A percentile compares a stretch with the other conserved stretches of the same genome.
These are phyloP conservation scores for Monosporozyma solicola DNA, from an alignment of 805 yeast genomes.

Conservation along the genomic window DNA sequence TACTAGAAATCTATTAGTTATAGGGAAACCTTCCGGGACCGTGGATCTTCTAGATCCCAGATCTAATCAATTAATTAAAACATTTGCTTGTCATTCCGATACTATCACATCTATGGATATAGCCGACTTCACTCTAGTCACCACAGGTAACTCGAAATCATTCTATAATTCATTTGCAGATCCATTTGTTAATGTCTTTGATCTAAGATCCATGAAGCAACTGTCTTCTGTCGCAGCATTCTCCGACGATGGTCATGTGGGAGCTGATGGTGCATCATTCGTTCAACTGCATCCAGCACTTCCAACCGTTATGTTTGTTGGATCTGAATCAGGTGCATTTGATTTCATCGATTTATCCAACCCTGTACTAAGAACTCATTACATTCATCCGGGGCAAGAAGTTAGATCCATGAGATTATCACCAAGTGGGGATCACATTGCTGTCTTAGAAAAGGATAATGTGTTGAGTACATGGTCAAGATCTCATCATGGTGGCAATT, in stretches of 20 bases:
- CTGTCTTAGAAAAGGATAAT: conserved; percentile 57
- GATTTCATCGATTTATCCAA: conserved; percentile 79
- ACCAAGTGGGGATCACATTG: conserved; percentile 65
- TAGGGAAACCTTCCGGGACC: conserved; percentile 53
- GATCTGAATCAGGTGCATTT: conserved; percentile 70
- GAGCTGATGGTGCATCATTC: conserved; percentile 72
- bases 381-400: conserved; percentile 30
- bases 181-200: conserved; percentile 77
- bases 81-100: conserved; percentile 53
- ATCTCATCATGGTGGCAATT: conserved; percentile 14
- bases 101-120: conserved; percentile 56
- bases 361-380: conserved; percentile 41
- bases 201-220: conserved; percentile 61
- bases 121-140: conserved; percentile 56
- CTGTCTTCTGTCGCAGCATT: conserved; percentile 78
- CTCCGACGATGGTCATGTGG: conserved; percentile 38
- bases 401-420: conserved; percentile 30
- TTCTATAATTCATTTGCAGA: conserved; percentile 54
- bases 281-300: conserved; percentile 80
- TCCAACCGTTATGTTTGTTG: conserved; percentile 66
- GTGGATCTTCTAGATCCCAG: conserved; percentile 57
- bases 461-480: conserved; percentile 33
- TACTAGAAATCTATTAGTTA: conserved; percentile 43
- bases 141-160: conserved; percentile 73
- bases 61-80: conserved; percentile 38